Evolutionary conservation across 148 eudicot genomes (phyloP).

Genomic region (Hydrangea macrophylla): DNA sequence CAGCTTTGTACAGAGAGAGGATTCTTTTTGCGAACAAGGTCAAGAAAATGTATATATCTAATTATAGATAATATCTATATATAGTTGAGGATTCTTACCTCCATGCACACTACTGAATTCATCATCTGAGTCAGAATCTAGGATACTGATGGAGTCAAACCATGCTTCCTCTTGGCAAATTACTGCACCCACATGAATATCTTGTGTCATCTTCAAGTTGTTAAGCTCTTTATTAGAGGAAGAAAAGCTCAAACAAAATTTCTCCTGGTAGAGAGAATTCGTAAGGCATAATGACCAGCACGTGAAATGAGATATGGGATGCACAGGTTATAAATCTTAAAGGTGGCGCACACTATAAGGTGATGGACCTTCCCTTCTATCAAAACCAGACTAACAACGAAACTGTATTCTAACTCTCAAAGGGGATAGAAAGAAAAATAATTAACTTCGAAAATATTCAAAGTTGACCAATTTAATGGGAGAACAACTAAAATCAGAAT

Average conservation of each 20-base stretch:
- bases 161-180: slow-evolving; percentile 55
- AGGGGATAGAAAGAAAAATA: neutral
- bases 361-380: neutral
- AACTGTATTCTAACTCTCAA: neutral
- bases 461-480: neutral
- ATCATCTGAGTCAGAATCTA: slow-evolving; percentile 73
- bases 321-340: neutral
- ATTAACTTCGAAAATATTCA: neutral
- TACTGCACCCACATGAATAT: slow-evolving; percentile 23
- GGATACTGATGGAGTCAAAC: slow-evolving; percentile 51
- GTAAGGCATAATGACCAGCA: slow-evolving; percentile 1
- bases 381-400: neutral
- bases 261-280: neutral
- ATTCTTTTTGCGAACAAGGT: neutral
- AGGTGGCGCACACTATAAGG: neutral
- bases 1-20: neutral
- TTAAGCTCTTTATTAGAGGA: too few species aligned
- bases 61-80: too few species aligned
- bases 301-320: neutral
- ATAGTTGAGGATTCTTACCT: slow-evolving; percentile 35
- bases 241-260: neutral
- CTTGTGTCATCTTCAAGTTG: slow-evolving; percentile 7
- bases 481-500: neutral
- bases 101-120: slow-evolving; percentile 58
- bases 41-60: neutral